phyloP scores from a whole-genome alignment of 352 stramenopile genomes.

The Phytophthora kernoviae region DNA sequence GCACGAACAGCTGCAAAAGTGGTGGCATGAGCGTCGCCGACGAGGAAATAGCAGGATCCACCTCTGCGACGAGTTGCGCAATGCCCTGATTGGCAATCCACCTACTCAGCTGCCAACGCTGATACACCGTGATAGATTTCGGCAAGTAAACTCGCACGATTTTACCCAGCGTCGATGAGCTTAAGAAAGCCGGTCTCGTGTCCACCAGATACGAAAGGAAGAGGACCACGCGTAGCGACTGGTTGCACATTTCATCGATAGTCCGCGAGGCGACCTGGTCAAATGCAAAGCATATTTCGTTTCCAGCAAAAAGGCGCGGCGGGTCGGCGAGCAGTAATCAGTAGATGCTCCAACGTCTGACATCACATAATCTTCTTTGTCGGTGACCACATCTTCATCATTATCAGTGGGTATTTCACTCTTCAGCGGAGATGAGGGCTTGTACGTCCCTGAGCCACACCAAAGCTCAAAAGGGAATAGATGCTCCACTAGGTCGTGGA shows the following conservation, averaged over 20 bases:
- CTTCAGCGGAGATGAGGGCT: slow-evolving; percentile 28
- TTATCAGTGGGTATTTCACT: slow-evolving; percentile 26
- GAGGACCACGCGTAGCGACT: slow-evolving; percentile 66
- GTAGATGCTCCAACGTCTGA: slow-evolving; percentile 12
- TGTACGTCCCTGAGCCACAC: slow-evolving; percentile 22
- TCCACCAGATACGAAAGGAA: slow-evolving; percentile 71
- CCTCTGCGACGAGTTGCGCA: slow-evolving; percentile 44
- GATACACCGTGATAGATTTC: slow-evolving; percentile 69
- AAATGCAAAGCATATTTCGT: slow-evolving; percentile 65
- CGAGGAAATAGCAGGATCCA: slow-evolving; percentile 42
- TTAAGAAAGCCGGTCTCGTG: slow-evolving; percentile 58
- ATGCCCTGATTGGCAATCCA: slow-evolving; percentile 70
- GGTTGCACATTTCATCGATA: slow-evolving; percentile 67
- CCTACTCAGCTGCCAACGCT: slow-evolving; percentile 70
- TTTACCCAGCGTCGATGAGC: slow-evolving; percentile 38
- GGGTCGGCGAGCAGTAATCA: slow-evolving; percentile 44
- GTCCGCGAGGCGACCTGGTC: slow-evolving; percentile 61
- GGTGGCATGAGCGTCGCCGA: slow-evolving; percentile 57
- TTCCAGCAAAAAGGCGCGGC: slow-evolving; percentile 47
- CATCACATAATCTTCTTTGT: slow-evolving; percentile 21
- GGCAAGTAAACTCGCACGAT: slow-evolving; percentile 56
- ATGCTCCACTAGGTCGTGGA: slow-evolving; percentile 61
- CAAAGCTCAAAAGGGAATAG: slow-evolving; percentile 56
- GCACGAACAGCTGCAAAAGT: slow-evolving; percentile 68
- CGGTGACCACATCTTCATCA: slow-evolving; percentile 43